Conservation (phyloP, 1,139 yeast genomes). For the Geotrichum carabidarum region DNA sequence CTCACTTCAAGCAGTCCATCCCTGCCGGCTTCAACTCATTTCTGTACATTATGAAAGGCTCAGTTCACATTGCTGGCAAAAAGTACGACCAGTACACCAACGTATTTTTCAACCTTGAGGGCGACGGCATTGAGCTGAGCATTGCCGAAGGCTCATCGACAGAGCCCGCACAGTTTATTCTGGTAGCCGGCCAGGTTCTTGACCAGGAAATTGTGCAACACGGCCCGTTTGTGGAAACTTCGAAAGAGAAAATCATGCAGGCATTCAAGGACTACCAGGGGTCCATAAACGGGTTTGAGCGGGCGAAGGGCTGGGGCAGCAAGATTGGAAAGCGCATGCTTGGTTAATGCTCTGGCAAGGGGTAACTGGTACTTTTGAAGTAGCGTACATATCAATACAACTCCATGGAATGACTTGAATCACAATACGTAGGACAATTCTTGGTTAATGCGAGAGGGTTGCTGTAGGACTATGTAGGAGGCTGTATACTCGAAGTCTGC, state of each 20-base stretch:
- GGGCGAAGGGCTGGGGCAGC: slow-evolving; percentile 61
- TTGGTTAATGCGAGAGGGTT: too few species aligned
- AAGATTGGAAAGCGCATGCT: slow-evolving; percentile 45
- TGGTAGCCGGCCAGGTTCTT: slow-evolving; percentile 65
- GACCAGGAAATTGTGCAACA: slow-evolving; percentile 70
- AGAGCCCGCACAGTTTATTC: slow-evolving; percentile 2
- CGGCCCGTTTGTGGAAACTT: slow-evolving; percentile 75
- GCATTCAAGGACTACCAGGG: slow-evolving; percentile 67
- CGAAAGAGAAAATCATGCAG: slow-evolving; percentile 51
- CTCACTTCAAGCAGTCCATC: slow-evolving; percentile 55
- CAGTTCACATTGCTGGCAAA: slow-evolving; percentile 42
- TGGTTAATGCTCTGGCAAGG: not conserved
- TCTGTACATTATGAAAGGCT: slow-evolving; percentile 64
- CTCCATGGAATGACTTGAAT: not conserved
- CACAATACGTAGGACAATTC: too few species aligned
- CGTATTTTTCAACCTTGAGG: slow-evolving; percentile 39
- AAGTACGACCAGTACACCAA: slow-evolving; percentile 40
- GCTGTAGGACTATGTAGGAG: too few species aligned
- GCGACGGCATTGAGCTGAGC: slow-evolving; percentile 29
- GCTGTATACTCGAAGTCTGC: too few species aligned
- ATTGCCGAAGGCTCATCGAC: slow-evolving; percentile 29
- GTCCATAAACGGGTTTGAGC: slow-evolving; percentile 69
- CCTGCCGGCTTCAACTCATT: slow-evolving; percentile 68
- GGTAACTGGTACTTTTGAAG: not conserved
- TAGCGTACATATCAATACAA: not conserved